Base-by-base conservation (phyloP, 169 alveolate genomes). In the Cryptosporidium tyzzeri region DNA sequence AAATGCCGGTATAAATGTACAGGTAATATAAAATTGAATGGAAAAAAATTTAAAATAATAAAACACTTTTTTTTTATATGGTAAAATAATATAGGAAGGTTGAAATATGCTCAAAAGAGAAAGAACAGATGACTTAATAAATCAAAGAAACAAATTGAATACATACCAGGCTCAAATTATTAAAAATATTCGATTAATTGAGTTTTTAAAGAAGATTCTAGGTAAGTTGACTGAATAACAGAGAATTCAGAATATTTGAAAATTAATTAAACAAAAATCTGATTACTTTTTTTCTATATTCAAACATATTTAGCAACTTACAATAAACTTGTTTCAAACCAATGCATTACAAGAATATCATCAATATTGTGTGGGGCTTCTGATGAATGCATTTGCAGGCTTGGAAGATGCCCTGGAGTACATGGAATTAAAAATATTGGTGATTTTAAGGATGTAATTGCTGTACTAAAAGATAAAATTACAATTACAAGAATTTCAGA, bases 301-400 rank as follows among this genome's bases (percentile, higher is more conserved):
- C 8, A 35, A 29, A 55, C n/a, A 21, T 33, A 4, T n/a, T 48
- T 55, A 73, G 86, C 5, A 8, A 45, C 26, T 55, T 80, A 80
- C 26, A 80, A 80, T 23, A 80, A 80, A 41, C 67, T 80, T 39
- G 18, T 61, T 80, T 29, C 67, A 5, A 23, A 44, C 29, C 41
- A 62, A 9, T 10, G 26, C 16, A 59, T 44, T 44, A n/a, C 74
- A 26, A 62, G 75, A 62, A 35, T 80, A 59, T 80, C 89, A 21
- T 62, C 89, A 23, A 26, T 80, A 59, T 48, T 80, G 10, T 80
- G 89, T 62, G 89, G 89, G 55, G 59, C 62, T 62, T 80, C 89
- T 18, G 45, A 33, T 80, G 75, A 80, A 6, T 80, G 89, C 51
- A 23, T 80, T 45, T 41, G 31, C 21, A 62, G 37, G 31, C 62